Evolutionary conservation across 1,284 basidiomycete genomes (phyloP).

Genomic region (Ganoderma leucocontextum): DNA sequence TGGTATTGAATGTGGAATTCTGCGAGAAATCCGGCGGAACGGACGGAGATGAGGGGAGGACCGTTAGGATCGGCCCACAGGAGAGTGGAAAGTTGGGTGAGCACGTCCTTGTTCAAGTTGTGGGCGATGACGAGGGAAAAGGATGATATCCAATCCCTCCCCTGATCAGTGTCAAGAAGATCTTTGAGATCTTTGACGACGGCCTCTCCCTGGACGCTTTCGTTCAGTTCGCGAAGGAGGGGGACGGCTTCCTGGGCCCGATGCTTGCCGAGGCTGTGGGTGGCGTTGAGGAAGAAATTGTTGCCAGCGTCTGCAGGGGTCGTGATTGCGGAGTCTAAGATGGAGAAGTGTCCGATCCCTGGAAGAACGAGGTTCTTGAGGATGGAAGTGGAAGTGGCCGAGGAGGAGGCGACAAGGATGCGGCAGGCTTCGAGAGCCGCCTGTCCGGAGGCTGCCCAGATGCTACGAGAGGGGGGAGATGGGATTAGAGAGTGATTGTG

Average conservation of each 20-base stretch:
- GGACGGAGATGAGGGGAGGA: constrained; percentile 79
- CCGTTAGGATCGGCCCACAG: constrained; percentile 70
- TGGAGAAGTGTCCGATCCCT: constrained; percentile 91
- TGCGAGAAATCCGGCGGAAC: constrained; percentile 89
- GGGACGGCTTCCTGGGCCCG: constrained; percentile 85
- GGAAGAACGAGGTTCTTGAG: constrained; percentile 97
- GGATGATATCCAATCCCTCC: constrained; percentile 56
- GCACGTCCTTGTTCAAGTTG: constrained; percentile 67
- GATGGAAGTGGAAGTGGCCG: constrained; percentile 85
- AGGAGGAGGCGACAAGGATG: constrained; percentile 83
- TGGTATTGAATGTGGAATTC: constrained; percentile 88
- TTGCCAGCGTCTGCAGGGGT: constrained; percentile 86
- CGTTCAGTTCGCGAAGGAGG: constrained; percentile 88
- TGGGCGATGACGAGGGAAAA: constrained; percentile 85
- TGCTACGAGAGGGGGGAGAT: constrained; percentile 51
- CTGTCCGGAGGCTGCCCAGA: constrained; percentile 97
- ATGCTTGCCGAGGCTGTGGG: constrained; percentile 78
- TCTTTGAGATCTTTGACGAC: constrained; percentile 64
- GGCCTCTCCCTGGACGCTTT: constrained; percentile 80
- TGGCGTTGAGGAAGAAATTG: constrained; percentile 93
- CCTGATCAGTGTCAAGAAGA: constrained; percentile 58
- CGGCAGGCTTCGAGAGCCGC: constrained; percentile 88
- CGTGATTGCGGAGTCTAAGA: constrained; percentile 76
- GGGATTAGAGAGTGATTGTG: neutral
- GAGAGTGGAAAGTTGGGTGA: constrained; percentile 67